Evolutionary conservation across 2,329 filamentous ascomycete genomes (phyloP).

Genomic region (Coniochaeta pulveracea): DNA sequence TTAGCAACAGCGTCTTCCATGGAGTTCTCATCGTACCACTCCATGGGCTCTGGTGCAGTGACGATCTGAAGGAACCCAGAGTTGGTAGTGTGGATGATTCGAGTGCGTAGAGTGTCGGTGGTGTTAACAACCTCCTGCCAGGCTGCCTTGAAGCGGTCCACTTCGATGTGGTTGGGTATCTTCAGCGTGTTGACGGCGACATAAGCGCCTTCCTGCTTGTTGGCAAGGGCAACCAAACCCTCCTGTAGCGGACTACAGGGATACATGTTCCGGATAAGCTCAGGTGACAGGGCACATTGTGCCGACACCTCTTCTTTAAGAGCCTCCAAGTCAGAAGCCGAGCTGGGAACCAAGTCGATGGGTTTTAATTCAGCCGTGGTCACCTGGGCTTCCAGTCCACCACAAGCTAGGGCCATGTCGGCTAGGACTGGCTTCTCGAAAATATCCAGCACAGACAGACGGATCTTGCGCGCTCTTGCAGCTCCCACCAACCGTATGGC

Average conservation of each 20-base stretch:
- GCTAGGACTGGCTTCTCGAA: constrained; percentile 12
- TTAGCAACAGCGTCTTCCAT: constrained; percentile 8
- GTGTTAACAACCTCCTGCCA: constrained; percentile 14
- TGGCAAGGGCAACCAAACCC: constrained; percentile 24
- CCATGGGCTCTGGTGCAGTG: constrained; percentile 7
- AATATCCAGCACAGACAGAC: constrained; percentile 12
- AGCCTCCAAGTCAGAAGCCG: constrained; percentile 4
- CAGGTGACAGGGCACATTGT: constrained; percentile 7
- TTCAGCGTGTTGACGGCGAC: constrained; percentile 18
- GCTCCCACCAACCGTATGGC: constrained; percentile 13
- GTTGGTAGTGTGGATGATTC: constrained; percentile 9
- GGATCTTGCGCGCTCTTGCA: constrained; percentile 10
- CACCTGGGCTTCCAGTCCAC: not conserved
- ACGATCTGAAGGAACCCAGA: constrained; percentile 11
- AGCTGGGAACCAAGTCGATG: constrained; percentile 8
- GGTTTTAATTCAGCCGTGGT: not conserved
- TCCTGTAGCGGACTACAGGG: constrained; percentile 29
- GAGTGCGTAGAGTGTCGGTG: constrained; percentile 11
- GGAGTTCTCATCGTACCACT: constrained; percentile 8
- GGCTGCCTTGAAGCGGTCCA: constrained; percentile 15
- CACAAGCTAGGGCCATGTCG: constrained; percentile 7
- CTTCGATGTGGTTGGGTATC: constrained; percentile 10
- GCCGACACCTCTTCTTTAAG: constrained; percentile 8
- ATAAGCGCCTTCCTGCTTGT: constrained; percentile 23
- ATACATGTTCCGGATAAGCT: constrained; percentile 20